Percentiles rank a stretch among this genome's conserved stretches.
These are phyloP conservation scores for Penicillium argentinense DNA, from an alignment of 495 filamentous ascomycete species.

Conservation along the genomic window DNA sequence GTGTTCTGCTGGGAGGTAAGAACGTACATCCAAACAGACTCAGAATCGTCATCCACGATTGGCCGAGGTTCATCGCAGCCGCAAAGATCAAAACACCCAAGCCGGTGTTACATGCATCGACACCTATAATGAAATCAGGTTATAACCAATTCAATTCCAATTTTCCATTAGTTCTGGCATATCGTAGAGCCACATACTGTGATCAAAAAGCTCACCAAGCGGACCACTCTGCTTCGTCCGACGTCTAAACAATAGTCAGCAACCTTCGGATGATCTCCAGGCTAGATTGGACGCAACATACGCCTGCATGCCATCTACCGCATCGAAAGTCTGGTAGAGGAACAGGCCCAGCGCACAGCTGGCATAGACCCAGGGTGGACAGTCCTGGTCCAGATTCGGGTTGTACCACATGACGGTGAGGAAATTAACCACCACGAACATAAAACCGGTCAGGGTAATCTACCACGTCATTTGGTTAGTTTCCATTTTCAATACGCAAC, in stretches of 20 bases:
- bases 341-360: conserved; percentile 88
- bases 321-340: conserved; percentile 97
- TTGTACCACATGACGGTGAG: conserved; percentile 95
- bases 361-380: conserved; percentile 91
- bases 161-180: background rate
- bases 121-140: conserved; percentile 46
- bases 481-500: too few relatives aligned
- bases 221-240: conserved; percentile 91
- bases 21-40: conserved; percentile 79
- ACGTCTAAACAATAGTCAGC: conserved; percentile 52
- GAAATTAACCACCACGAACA: conserved; percentile 88
- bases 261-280: too few relatives aligned
- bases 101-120: conserved; percentile 94
- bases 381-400: conserved; percentile 89
- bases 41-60: conserved; percentile 85
- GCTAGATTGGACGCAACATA: too few relatives aligned
- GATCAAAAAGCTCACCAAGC: conserved; percentile 94
- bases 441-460: conserved; percentile 91
- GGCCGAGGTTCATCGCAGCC: conserved; percentile 86
- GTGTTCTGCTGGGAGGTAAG: too few relatives aligned
- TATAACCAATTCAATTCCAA: background rate
- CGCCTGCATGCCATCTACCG: conserved; percentile 93
- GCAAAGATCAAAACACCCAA: conserved; percentile 92
- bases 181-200: conserved; percentile 57
- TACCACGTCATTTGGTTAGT: conserved; percentile 20